Percentiles rank a stretch among this genome's conserved stretches.
phyloP scores from a whole-genome alignment of 495 filamentous ascomycete genomes.

The Venustampulla echinocandica region DNA sequence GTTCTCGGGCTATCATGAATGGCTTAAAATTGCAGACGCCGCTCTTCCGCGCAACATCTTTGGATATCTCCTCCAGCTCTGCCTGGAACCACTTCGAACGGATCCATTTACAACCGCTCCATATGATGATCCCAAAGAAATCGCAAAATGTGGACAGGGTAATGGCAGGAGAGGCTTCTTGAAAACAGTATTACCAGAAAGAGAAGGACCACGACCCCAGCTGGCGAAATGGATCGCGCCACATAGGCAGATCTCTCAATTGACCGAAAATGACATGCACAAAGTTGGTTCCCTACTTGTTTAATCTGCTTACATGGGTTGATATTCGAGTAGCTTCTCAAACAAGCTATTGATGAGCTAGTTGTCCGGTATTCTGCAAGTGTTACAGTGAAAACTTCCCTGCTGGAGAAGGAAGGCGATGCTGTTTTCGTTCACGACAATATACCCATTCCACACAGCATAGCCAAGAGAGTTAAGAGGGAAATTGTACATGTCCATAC shows the following conservation, averaged over 20 bases:
- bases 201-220: conserved; percentile 11
- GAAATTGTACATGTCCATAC: conserved; percentile 18
- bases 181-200: conserved; percentile 4
- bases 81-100: conserved; percentile 6
- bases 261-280: conserved; percentile 14
- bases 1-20: conserved; percentile 11
- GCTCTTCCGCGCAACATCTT: conserved; percentile 14
- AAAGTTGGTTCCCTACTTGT: neutral
- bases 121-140: conserved; percentile 15
- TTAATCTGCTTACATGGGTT: neutral
- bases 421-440: conserved; percentile 13
- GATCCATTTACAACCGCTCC: conserved; percentile 15
- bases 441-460: conserved; percentile 10
- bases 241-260: conserved; percentile 13
- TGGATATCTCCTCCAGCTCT: conserved; percentile 10
- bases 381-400: conserved; percentile 13
- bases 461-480: conserved; percentile 8
- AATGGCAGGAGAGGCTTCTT: conserved; percentile 10
- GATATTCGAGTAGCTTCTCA: conserved; percentile 8
- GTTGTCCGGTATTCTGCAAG: conserved; percentile 6
- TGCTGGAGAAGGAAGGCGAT: conserved; percentile 14
- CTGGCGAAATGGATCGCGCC: conserved; percentile 16
- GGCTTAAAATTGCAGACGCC: conserved; percentile 16
- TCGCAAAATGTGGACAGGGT: conserved; percentile 10
- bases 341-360: conserved; percentile 8